Conservation (phyloP, 257 asterid species). For the Solanum corneliomulleri region DNA sequence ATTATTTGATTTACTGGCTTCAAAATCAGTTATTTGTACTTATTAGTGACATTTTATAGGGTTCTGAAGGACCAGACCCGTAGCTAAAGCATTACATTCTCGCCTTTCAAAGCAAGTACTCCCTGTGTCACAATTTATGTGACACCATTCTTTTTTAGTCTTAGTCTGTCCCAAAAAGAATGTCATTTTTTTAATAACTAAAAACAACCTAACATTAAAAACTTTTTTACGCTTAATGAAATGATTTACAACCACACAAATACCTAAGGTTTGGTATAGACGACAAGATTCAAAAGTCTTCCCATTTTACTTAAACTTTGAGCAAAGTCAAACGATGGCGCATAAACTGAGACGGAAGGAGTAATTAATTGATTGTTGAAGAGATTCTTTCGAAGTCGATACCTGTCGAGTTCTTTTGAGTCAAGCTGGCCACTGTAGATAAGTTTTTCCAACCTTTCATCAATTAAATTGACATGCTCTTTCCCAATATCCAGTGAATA, state of each 20-base stretch:
- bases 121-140: not conserved
- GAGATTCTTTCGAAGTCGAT: not conserved
- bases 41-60: not conserved
- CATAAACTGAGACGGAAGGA: not conserved
- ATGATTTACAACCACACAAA: not conserved
- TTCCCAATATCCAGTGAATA: conserved; percentile 91
- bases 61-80: no score
- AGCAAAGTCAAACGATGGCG: not conserved
- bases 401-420: conserved; percentile 91
- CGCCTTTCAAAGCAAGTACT: not conserved
- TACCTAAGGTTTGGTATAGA: not conserved
- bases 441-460: conserved; percentile 73
- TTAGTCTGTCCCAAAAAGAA: not conserved
- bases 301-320: not conserved
- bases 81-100: not conserved
- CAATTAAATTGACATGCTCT: conserved; percentile 87
- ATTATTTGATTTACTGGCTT: not conserved
- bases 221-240: not conserved
- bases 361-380: not conserved
- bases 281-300: not conserved
- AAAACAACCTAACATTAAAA: not conserved
- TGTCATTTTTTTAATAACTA: not conserved
- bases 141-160: no score
- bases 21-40: not conserved
- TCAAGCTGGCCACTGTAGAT: conserved; percentile 95